Evolutionary conservation across 2,329 filamentous ascomycete species (phyloP), one percentile per base, ranked within the genome.

Genomic region (Verticillium zaregamsianum): DNA sequence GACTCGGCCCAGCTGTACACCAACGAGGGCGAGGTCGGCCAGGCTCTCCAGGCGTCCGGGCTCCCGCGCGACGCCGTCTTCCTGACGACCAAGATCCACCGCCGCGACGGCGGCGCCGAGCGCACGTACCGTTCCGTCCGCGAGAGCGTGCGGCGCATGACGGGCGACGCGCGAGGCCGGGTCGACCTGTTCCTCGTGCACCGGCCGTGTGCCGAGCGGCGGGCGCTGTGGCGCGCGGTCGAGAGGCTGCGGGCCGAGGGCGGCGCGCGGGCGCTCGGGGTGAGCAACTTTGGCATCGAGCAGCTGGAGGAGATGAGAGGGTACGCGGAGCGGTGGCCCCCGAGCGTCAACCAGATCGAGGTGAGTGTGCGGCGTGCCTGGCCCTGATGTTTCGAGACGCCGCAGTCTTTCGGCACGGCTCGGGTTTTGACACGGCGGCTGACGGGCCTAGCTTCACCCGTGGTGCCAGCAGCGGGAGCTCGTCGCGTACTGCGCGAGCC

Each of bases 271-370:
- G 82, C 81, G 40, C 91, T 92, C 68, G 90, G 90, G 0, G 89
- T 92, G 59, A 90, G 87, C 72, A 92, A 92, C 69, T 92, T 85
- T 68, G 86, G 87, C 2, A 82, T 87, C 57, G 79, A 82, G 54
- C 86, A 91, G 69, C 83, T 92, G 28, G 84, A 92, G 69, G 86
- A 90, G 73, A 80, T 92, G 78, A 88, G 85, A 72, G 71, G 73
- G 32, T 88, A 86, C 71, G 88, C 87, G n/a, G 82, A 81, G 56
- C 75, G 84, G 3, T 90, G 84, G 82, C 89, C 89, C 57, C 90
- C 89, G n/a, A 82, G 85, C 55, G 86, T 90, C 7, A 91, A 91
- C 70, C 90, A 92, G 72, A 86, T 91, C 65, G 88, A 90, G 82
- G 45, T 25, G 45, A 52, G 17, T 15, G 35, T 5, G 15, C 7